A percentile compares a stretch with the other conserved stretches of the same genome.
Conservation (phyloP, 192 early-diverging fungal genomes). For the Dissophora ornata region DNA sequence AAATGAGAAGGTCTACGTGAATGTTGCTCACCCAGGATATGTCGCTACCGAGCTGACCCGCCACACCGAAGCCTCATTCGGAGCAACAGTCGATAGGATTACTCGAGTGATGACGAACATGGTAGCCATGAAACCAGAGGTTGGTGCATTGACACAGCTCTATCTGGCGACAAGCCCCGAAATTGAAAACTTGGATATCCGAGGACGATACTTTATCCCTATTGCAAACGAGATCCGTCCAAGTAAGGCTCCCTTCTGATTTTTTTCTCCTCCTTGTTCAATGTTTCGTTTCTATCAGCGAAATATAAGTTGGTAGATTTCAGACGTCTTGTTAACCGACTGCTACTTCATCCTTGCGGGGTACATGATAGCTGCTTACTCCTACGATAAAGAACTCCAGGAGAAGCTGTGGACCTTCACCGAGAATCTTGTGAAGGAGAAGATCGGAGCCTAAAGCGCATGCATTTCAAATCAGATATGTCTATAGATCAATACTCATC, state of each 20-base stretch:
- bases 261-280: not conserved
- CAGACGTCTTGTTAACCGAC: no score
- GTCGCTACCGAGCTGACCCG: not conserved
- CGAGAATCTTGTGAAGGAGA: conserved; percentile 18
- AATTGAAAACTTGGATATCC: conserved; percentile 51
- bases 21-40: conserved; percentile 21
- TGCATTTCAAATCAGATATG: no score
- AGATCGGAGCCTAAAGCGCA: no score
- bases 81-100: not conserved
- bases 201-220: conserved; percentile 42
- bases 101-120: not conserved
- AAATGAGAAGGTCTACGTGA: conserved; percentile 37
- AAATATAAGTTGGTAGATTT: no score
- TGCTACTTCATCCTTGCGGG: no score
- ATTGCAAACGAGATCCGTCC: conserved; percentile 15
- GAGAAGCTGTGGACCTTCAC: conserved; percentile 1
- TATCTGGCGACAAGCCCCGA: conserved; percentile 64
- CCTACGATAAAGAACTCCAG: conserved; percentile 14
- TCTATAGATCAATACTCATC: no score
- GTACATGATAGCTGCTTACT: conserved; percentile 12
- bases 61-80: not conserved
- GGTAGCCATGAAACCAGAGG: conserved; percentile 15
- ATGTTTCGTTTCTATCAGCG: no score
- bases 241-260: not conserved
- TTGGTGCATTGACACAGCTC: conserved; percentile 59